These are phyloP conservation scores for Erythrobasidium hasegawianum DNA, from an alignment of 1,284 basidiomycete species.

Conservation along the genomic window DNA sequence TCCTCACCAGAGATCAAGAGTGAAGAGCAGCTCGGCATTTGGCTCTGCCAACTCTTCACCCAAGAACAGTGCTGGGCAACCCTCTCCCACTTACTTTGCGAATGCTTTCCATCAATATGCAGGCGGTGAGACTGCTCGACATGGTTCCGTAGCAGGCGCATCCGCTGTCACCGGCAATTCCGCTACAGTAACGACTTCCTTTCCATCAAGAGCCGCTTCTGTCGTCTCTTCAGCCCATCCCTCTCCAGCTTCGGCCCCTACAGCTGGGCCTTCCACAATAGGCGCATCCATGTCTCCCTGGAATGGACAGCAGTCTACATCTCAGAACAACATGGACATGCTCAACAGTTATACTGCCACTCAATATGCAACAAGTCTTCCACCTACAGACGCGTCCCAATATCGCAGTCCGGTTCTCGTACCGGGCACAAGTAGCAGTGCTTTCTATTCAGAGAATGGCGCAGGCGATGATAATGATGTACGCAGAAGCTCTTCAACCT, in stretches of 20 bases:
- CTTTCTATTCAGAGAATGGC: slow-evolving; percentile 27
- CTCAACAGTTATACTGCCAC: too few species aligned
- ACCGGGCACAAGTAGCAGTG: slow-evolving; percentile 29
- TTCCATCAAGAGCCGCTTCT: background rate
- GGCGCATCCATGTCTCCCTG: background rate
- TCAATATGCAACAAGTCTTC: background rate
- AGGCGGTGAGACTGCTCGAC: background rate
- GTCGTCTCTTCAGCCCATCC: background rate
- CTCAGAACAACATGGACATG: too few species aligned
- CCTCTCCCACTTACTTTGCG: slow-evolving; percentile 1
- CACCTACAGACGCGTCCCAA: background rate
- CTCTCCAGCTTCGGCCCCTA: background rate
- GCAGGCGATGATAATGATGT: slow-evolving; percentile 23
- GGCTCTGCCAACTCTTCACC: background rate
- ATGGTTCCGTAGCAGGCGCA: background rate
- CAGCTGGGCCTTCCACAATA: background rate
- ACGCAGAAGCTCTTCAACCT: too few species aligned
- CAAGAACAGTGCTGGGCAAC: background rate
- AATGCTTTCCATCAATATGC: slow-evolving; percentile 3
- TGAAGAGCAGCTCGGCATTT: background rate
- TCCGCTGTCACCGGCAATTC: background rate
- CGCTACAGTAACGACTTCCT: background rate
- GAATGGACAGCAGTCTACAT: too few species aligned
- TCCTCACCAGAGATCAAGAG: background rate
- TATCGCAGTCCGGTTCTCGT: background rate